Percentiles rank a stretch among this genome's conserved stretches.
These are phyloP conservation scores for Pichia sp. DNA, from an alignment of 1,139 yeast genomes.

Conservation along the genomic window DNA sequence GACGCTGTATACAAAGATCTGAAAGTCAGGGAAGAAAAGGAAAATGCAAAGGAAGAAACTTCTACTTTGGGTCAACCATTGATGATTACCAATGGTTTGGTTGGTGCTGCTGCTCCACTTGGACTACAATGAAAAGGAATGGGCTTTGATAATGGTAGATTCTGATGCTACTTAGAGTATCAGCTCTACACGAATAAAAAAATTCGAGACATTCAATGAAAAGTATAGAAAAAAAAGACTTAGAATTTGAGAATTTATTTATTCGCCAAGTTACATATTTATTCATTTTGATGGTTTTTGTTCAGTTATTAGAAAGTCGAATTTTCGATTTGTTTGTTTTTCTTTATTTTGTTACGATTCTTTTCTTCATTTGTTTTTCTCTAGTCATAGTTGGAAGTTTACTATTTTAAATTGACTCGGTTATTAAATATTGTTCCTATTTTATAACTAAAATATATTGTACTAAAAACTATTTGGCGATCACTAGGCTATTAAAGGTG, in stretches of 20 bases:
- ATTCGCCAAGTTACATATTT: conserved; percentile 2
- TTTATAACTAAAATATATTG: background rate
- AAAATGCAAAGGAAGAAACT: conserved; percentile 48
- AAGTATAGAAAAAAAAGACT: background rate
- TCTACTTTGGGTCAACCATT: conserved; percentile 48
- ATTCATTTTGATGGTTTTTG: background rate
- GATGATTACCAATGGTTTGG: conserved; percentile 59
- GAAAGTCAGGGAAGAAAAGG: conserved; percentile 61
- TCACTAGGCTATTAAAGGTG: conserved; percentile 30
- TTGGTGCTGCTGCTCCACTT: conserved; percentile 31
- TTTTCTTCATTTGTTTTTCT: background rate
- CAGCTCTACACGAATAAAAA: background rate
- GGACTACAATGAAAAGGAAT: conserved; percentile 65
- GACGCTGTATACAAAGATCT: conserved; percentile 66
- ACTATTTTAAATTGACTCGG: background rate
- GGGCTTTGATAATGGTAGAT: conserved; percentile 54
- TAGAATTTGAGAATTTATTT: background rate
- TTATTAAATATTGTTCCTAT: background rate
- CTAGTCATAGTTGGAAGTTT: background rate
- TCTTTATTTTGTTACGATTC: conserved; percentile 6
- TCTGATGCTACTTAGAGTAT: conserved; percentile 2
- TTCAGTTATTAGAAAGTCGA: background rate
- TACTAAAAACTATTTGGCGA: background rate
- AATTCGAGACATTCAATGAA: background rate
- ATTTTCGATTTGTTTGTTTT: conserved; percentile 2